These are phyloP conservation scores for Flaveria sonorensis DNA, from an alignment of 129 eudicot species.

Conservation along the genomic window DNA sequence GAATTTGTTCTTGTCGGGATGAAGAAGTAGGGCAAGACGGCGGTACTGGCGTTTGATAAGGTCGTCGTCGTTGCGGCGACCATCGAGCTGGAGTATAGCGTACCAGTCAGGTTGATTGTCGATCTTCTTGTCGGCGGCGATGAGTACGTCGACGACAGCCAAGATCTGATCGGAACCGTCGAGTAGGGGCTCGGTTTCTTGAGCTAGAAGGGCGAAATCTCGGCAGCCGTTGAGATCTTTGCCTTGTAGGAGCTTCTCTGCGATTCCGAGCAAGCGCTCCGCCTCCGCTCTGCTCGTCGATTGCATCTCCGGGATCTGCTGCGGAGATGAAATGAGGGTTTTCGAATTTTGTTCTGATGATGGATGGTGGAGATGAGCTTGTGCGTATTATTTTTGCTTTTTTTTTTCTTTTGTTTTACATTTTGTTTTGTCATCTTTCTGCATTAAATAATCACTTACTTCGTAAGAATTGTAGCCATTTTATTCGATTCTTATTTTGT, in stretches of 20 bases:
- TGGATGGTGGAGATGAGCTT: conserved; percentile 6
- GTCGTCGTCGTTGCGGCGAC: conserved; percentile 53
- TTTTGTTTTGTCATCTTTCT: no score
- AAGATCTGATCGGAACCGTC: conserved; percentile 92
- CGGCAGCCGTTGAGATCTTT: conserved; percentile 63
- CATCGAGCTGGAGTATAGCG: conserved; percentile 62
- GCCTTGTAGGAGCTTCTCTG: conserved; percentile 74
- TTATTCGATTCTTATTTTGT: background rate
- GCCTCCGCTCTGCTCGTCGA: conserved; percentile 78
- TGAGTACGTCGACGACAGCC: conserved; percentile 74
- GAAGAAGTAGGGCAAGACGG: conserved; percentile 74
- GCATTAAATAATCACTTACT: background rate
- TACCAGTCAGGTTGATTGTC: conserved; percentile 67
- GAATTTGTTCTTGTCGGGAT: conserved; percentile 77
- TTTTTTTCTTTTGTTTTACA: background rate
- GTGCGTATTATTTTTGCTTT: background rate
- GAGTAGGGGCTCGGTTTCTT: conserved; percentile 83
- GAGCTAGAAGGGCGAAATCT: conserved; percentile 83
- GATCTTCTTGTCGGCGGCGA: conserved; percentile 66
- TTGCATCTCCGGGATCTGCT: conserved; percentile 27
- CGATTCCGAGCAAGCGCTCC: conserved; percentile 77
- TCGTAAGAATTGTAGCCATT: background rate
- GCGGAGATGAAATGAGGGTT: conserved; percentile 15
- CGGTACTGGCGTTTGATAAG: conserved; percentile 72
- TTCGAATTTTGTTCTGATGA: background rate